Conservation (phyloP, 2,329 filamentous ascomycete genomes). For the Xylaria hypoxylon region DNA sequence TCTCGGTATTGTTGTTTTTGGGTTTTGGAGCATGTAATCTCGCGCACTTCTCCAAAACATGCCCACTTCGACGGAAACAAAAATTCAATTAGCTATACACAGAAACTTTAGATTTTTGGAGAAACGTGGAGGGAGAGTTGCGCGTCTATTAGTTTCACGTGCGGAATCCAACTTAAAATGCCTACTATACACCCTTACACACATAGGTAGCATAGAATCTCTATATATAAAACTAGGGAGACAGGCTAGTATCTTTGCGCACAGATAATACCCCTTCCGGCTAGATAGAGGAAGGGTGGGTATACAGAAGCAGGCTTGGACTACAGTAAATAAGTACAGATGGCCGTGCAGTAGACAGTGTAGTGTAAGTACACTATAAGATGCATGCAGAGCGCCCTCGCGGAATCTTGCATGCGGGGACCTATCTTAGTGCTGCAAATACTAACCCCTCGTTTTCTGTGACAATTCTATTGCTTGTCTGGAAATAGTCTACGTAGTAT, state of each 20-base stretch:
- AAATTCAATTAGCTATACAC: too few species aligned
- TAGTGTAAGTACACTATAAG: slow-evolving; percentile 5
- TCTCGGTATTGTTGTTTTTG: too few species aligned
- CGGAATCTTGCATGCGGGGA: slow-evolving; percentile 53
- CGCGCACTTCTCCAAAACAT: too few species aligned
- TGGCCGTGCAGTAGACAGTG: slow-evolving; percentile 31
- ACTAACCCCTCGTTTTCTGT: not conserved
- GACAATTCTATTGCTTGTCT: not conserved
- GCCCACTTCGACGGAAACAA: too few species aligned
- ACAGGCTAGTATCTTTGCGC: not conserved
- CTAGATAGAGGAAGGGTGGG: slow-evolving; percentile 35
- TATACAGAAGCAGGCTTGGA: slow-evolving; percentile 49
- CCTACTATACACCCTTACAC: too few species aligned
- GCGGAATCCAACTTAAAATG: too few species aligned
- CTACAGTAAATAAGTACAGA: too few species aligned
- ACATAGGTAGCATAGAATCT: not conserved
- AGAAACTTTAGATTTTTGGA: too few species aligned
- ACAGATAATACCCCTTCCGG: slow-evolving; percentile 9
- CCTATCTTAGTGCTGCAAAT: slow-evolving; percentile 45
- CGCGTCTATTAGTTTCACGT: too few species aligned
- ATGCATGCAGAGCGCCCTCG: slow-evolving; percentile 46
- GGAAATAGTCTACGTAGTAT: too few species aligned
- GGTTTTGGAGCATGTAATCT: too few species aligned
- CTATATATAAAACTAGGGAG: not conserved
- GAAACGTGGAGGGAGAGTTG: too few species aligned